A percentile compares a stretch with the other conserved stretches of the same genome.
Evolutionary conservation across 73 alveolate genomes (phyloP).

Genomic region (Stentor coeruleus): DNA sequence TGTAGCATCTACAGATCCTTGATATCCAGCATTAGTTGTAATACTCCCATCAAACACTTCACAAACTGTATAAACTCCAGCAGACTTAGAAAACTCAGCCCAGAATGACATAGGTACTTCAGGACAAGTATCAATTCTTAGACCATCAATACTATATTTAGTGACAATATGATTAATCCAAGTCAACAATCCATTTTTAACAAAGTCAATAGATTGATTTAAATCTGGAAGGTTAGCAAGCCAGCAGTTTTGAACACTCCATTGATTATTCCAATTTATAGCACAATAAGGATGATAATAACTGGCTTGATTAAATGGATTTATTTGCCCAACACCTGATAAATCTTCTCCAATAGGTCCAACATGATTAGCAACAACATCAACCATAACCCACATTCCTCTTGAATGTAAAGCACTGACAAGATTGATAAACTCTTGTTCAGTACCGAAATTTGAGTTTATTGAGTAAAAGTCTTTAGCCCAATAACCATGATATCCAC

Average conservation of each 20-base stretch:
- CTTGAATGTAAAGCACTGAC: slow-evolving; percentile 71
- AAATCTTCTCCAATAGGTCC: slow-evolving; percentile 53
- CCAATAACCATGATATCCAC: slow-evolving; percentile 88
- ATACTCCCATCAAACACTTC: slow-evolving; percentile 66
- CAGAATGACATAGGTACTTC: slow-evolving; percentile 86
- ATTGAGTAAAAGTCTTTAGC: slow-evolving; percentile 62
- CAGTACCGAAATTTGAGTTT: slow-evolving; percentile 84
- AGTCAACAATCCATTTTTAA: slow-evolving; percentile 49
- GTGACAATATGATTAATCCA: slow-evolving; percentile 71
- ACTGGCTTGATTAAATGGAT: slow-evolving; percentile 76
- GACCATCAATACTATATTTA: slow-evolving; percentile 82
- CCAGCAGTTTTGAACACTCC: slow-evolving; percentile 77
- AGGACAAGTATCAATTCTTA: slow-evolving; percentile 87
- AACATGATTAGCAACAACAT: slow-evolving; percentile 95
- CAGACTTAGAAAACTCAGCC: slow-evolving; percentile 66
- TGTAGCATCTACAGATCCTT: slow-evolving; percentile 71
- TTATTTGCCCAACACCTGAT: slow-evolving; percentile 46
- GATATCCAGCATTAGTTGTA: slow-evolving; percentile 66
- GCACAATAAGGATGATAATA: slow-evolving; percentile 84
- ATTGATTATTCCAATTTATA: slow-evolving; percentile 46
- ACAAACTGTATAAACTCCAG: slow-evolving; percentile 85
- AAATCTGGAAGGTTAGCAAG: slow-evolving; percentile 90
- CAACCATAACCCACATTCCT: slow-evolving; percentile 91
- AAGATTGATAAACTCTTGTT: slow-evolving; percentile 55
- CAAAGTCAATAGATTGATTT: slow-evolving; percentile 66